These are phyloP conservation scores for Coleophoma eucalyptorum DNA, from an alignment of 2,329 filamentous ascomycete genomes.

Conservation along the genomic window DNA sequence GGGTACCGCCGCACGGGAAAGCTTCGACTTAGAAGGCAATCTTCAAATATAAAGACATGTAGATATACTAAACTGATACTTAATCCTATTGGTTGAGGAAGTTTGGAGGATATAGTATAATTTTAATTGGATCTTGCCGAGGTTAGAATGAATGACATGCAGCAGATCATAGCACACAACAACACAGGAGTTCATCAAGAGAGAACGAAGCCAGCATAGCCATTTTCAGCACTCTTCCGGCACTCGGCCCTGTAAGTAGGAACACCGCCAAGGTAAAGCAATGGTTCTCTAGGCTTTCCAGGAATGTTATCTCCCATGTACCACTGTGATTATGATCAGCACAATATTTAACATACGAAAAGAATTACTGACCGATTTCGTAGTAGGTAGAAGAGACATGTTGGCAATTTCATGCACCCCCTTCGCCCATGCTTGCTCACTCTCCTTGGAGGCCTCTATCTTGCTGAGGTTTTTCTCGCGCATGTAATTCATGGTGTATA, in stretches of 20 bases:
- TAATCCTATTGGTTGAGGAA: too few relatives aligned
- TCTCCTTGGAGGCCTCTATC: constrained; percentile 44
- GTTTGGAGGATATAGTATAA: too few relatives aligned
- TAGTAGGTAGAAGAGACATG: constrained; percentile 42
- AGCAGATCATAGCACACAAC: neutral
- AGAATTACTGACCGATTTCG: constrained; percentile 33
- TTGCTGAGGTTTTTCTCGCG: constrained; percentile 40
- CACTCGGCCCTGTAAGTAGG: constrained; percentile 5
- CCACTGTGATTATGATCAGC: neutral
- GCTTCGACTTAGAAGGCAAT: too few relatives aligned
- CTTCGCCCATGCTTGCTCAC: constrained; percentile 44
- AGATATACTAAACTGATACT: too few relatives aligned
- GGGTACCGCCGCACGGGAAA: too few relatives aligned
- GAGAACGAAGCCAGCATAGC: neutral
- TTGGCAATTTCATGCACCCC: constrained; percentile 42
- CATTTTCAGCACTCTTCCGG: neutral
- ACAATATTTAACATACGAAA: neutral
- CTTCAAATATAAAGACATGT: too few relatives aligned
- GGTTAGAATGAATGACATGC: too few relatives aligned
- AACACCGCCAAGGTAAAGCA: constrained; percentile 39
- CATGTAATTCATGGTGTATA: constrained; percentile 45
- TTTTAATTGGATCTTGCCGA: too few relatives aligned
- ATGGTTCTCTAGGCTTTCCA: constrained; percentile 46
- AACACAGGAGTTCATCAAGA: neutral
- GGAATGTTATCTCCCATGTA: constrained; percentile 55